These are phyloP conservation scores for Leptographium galeiforme DNA, from an alignment of 2,329 filamentous ascomycete species.

Conservation along the genomic window DNA sequence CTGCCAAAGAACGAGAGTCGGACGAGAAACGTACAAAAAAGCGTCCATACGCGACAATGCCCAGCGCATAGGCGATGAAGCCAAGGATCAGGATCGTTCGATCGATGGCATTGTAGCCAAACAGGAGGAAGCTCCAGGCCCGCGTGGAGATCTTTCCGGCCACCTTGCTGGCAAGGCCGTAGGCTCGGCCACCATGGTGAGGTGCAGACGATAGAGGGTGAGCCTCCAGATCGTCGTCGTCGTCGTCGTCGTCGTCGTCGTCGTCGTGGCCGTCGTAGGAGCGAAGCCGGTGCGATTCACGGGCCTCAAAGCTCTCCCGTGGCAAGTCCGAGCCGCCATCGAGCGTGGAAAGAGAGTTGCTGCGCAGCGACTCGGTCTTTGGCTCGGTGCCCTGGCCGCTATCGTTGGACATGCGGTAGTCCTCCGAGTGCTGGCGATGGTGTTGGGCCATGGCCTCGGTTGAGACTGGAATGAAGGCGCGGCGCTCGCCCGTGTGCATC, in stretches of 20 bases:
- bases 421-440: slow-evolving; percentile 12
- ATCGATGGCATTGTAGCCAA: slow-evolving; percentile 57
- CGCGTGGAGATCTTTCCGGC: slow-evolving; percentile 40
- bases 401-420: slow-evolving; percentile 52
- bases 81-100: slow-evolving; percentile 66
- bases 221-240: slow-evolving; percentile 26
- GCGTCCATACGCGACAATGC: slow-evolving; percentile 64
- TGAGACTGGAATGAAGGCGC: slow-evolving; percentile 50
- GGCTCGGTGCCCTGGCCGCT: slow-evolving; percentile 64
- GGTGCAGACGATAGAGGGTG: slow-evolving; percentile 17
- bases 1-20: too few species aligned
- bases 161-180: slow-evolving; percentile 39
- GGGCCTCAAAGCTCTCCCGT: slow-evolving; percentile 32
- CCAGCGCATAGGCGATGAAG: slow-evolving; percentile 58
- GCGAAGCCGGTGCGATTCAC: slow-evolving; percentile 13
- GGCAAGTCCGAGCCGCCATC: slow-evolving; percentile 23
- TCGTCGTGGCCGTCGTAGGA: slow-evolving; percentile 29
- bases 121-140: slow-evolving; percentile 41
- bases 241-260: slow-evolving; percentile 27
- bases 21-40: slow-evolving; percentile 58
- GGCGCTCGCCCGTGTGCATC: slow-evolving; percentile 31
- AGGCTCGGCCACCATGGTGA: slow-evolving; percentile 34
- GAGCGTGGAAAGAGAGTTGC: slow-evolving; percentile 49
- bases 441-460: slow-evolving; percentile 40
- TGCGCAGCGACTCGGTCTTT: slow-evolving; percentile 52